phyloP scores from a whole-genome alignment of 371 early-diverging fungal species.

The Apophysomyces variabilis region DNA sequence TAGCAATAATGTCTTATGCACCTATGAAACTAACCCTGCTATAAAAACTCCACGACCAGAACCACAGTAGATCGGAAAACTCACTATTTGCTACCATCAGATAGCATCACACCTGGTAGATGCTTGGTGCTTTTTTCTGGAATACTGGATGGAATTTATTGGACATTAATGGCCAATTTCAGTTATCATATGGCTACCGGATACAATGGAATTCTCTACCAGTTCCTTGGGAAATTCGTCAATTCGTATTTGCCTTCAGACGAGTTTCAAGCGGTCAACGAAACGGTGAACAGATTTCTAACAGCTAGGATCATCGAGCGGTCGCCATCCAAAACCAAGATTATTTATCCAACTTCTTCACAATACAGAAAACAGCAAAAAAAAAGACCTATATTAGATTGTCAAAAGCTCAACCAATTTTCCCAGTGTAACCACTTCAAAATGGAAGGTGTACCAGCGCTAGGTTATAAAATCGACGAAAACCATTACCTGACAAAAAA shows the following conservation, averaged over 20 bases:
- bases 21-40: no score
- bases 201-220: not conserved
- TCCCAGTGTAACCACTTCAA: constrained; percentile 17
- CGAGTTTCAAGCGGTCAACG: constrained; percentile 2
- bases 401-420: constrained; percentile 6
- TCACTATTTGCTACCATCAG: no score
- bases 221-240: constrained; percentile 5
- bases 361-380: constrained; percentile 12
- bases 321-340: constrained; percentile 11
- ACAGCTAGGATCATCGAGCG: not conserved
- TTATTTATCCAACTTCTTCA: constrained; percentile 14
- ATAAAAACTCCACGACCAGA: no score
- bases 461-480: constrained; percentile 14
- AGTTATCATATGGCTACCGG: not conserved
- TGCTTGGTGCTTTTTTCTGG: not conserved
- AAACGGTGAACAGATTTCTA: constrained; percentile 14
- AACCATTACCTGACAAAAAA: constrained; percentile 17
- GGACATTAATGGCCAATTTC: not conserved
- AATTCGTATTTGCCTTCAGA: not conserved
- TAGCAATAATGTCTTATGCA: no score
- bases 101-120: not conserved
- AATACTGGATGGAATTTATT: no score
- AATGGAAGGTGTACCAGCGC: constrained; percentile 22
- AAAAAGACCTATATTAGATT: constrained; percentile 13
- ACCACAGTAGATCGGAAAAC: no score